Base-by-base conservation (phyloP, 345 rosid species). In the Heritiera littoralis region DNA sequence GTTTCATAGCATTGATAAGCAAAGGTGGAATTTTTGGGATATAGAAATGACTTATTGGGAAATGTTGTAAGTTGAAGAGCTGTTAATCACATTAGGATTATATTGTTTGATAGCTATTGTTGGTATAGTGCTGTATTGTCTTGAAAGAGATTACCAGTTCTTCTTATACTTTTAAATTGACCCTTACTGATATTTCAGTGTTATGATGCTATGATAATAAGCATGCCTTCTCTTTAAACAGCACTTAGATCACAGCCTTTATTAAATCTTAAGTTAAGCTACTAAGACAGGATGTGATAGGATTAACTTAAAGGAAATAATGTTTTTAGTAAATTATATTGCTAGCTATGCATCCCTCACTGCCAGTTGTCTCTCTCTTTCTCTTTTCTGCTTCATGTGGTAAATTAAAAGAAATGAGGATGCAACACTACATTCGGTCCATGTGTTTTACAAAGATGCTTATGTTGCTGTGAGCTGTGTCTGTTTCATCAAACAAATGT, bases 101-200 rank as follows among this genome's bases (percentile, higher is more conserved):
- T 51, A 9, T 72, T 54, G 20, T 78, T 72, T 71, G 56, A 58
- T 73, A 58, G 74, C 71, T 66, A 68, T 66, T 64, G 63, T 35
- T 58, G 55, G n/a, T 69, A 30, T 60, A 52, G 46, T 59, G 15
- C 66, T 65, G 20, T 81, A 58, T 70, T 17, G n/a, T 56, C 40
- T 78, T 78, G 69, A 79, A 77, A 51, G 72, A 67, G 38, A 35
- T 35, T 35, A 35, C 38, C 38, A 0, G 23, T 59, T 59, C 35
- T 59, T 59, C 13, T 3, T 0, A 2, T 59, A 23, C 35, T 59
- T 58, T 35, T 58, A 40, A 48, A 11, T 28, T 1, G 58, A 14
- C 28, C 17, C 46, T 65, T 23, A 6, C 20, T 46, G 17, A 45
- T 46, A 20, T 68, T 45, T 68, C 38, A 15, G 3, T 68, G 35